Base-by-base conservation (phyloP, 352 stramenopile species). In the Globisporangium viniferum region DNA sequence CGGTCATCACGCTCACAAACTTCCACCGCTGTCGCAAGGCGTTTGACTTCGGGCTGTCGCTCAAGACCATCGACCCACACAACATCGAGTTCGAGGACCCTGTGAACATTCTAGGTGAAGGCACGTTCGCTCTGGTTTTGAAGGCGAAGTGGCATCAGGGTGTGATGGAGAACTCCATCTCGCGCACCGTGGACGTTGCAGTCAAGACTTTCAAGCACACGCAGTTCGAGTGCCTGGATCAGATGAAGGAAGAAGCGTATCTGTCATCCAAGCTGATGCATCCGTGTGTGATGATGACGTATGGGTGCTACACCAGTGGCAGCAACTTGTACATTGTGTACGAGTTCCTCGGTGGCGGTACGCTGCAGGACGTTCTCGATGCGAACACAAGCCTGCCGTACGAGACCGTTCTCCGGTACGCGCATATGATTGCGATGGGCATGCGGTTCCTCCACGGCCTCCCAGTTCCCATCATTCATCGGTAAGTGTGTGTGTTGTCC, bases 141-240 rank as follows among this genome's bases (percentile, higher is more conserved):
- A 89, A 90, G 61, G 86, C 84, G 3, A 84, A 77, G 64, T 94
- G 86, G 86, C 77, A 80, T 18, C 82, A 89, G 74, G 78, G 82
- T 15, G 64, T 66, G 24, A 41, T 86, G 15, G 77, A 91, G 39
- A 77, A 75, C 62, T 75, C 73, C 36, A 68, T 75, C 15, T 72
- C 75, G 3, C 70, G 74, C 18, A 91, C 81, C 1, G 73, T 94
- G 5, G 82, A 90, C 20, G 86, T 94, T 8, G 86, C 86, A 2
- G 86, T 94, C 15, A 94, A 94, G 74, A 92, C 84, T 8, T 94
- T 92, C 73, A 91, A 90, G 64, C 79, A 93, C 60, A 86, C 79
- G 4, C 80, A 90, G 55, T 89, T 92, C 27, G 84, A 91, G 63
- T 88, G 79, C 9, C 68, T 94, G 24, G 85, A 94, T 59, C 79